Base-by-base conservation (phyloP, 495 filamentous ascomycete genomes). In the Saxispiralis lemnorum region DNA sequence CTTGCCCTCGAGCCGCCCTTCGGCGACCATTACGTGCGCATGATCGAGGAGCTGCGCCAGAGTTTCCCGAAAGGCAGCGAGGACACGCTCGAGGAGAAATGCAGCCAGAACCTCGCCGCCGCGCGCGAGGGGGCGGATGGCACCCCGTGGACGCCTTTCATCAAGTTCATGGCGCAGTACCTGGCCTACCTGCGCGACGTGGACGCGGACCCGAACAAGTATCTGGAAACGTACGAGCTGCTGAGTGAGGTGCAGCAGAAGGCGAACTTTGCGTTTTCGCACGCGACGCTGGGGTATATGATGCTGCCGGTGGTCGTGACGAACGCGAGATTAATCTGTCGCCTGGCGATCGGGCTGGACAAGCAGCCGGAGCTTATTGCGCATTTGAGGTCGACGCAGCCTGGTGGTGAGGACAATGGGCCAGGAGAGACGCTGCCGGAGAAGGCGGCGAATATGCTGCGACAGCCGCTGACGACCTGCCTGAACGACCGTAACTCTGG, bases 401-500 rank as follows among this genome's bases (percentile, higher is more conserved):
- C n/a, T 4, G 46, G 41, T 34, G 46, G 43, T 10, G 69, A 76
- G 1, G 75, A 75, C 35, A 63, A 59, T 9, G 66, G 66, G 13
- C 71, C 75, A 46, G 68, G 67, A 33, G 78, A 83, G 48, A 86
- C 83, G 4, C 65, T 94, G 45, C 82, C 86, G 9, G 86, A 92
- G 56, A 65, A 76, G 18, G 81, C 83, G 1, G 84, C 83, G 14
- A 87, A 94, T 50, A 75, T 83, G 35, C 78, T 96, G 43, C 79
- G 87, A 37, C 79, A 83, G 48, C 83, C 87, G 3, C 93, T 95
- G 56, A 92, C 83, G 35, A 83, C 83, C 31, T 94, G 88, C 51
- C 66, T 94, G 32, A 84, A 76, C 3, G 87, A 95, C 53, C 75
- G 85, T 17, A 47, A 63, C 36, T 31, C 38, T 21, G 45, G 45